Evolutionary conservation across 306 rosid species (phyloP), one percentile per base, ranked within the genome.

Genomic region (Boehmeria nivea): DNA sequence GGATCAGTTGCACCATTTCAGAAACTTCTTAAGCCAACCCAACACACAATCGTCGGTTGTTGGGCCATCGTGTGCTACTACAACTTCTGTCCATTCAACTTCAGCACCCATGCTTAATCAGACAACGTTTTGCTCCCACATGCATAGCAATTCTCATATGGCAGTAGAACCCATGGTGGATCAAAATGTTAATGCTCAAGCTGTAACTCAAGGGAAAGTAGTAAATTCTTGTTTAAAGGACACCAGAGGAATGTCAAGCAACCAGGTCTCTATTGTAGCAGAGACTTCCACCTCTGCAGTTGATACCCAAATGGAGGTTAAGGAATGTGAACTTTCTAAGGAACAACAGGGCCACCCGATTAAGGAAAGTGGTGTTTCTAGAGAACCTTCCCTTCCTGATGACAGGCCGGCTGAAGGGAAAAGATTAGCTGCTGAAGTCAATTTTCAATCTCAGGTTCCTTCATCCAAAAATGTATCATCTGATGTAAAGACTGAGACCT

Each of bases 81-180:
- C 96, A 51, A 90, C 91, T 0, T 87, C 83, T 17, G 89, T 87
- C 44, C 78, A 87, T 75, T 83, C 87, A 42, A 72, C 85, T 54
- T 84, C 98, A 68, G 96, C 94, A 23, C 95, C 93, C 27, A 75
- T 91, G 87, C 73, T 53, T 18, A 88, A 79, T 76, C 77, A 87
- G 42, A 74, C 85, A 31, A 84, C 94, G 23, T 59, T 64, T 72
- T 77, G 73, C 71, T 67, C 94, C 40, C 71, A 57, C 63, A 63
- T 76, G 54, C 78, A 78, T 55, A 43, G 68, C 24, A 72, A 76
- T 42, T 67, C 83, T 33, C 46, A 59, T 7, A 60, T 40, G 33
- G 65, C 72, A 43, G 65, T 70, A 3, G 88, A 83, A 48, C 64
- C 74, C 63, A 38, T 42, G 37, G 63, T 77, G 55, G 78, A 76